Percentiles rank a stretch among this genome's conserved stretches.
These are phyloP conservation scores for Neurospora sp. DNA, from an alignment of 495 filamentous ascomycete species.

Conservation along the genomic window DNA sequence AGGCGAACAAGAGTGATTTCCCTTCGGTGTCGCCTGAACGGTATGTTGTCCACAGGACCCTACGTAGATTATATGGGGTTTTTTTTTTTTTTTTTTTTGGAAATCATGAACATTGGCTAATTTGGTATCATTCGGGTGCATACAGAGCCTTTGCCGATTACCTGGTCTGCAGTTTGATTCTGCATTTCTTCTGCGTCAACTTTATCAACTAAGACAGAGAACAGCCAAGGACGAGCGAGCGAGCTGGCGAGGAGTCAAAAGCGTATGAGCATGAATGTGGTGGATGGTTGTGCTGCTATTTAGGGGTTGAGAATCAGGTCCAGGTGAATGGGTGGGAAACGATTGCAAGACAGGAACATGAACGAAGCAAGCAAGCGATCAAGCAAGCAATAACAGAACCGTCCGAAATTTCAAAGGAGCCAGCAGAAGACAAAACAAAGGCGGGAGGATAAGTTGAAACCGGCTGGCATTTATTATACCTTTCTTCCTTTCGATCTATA, in stretches of 20 bases:
- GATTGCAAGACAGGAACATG: neutral
- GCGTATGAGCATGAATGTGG: no score
- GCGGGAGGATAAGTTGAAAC: neutral
- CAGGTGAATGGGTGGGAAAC: neutral
- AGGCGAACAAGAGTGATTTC: slow-evolving; percentile 63
- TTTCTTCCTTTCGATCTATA: neutral
- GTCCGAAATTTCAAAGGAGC: neutral
- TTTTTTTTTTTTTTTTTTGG: no score
- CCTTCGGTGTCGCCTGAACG: slow-evolving; percentile 58
- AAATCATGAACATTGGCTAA: no score
- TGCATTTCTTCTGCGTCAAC: slow-evolving; percentile 99
- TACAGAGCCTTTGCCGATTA: slow-evolving; percentile 81
- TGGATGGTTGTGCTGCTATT: neutral
- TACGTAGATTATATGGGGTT: no score
- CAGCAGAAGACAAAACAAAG: neutral
- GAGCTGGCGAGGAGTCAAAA: neutral
- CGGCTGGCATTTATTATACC: neutral
- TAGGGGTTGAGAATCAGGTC: neutral
- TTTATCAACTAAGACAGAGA: slow-evolving; percentile 74
- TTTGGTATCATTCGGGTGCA: no score
- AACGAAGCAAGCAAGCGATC: neutral
- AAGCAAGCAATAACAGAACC: neutral
- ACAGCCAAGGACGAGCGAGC: neutral
- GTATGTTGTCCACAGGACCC: no score
- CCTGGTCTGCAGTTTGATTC: slow-evolving; percentile 83